phyloP scores from a whole-genome alignment of 257 asterid genomes.

The Cinchona pubescens region DNA sequence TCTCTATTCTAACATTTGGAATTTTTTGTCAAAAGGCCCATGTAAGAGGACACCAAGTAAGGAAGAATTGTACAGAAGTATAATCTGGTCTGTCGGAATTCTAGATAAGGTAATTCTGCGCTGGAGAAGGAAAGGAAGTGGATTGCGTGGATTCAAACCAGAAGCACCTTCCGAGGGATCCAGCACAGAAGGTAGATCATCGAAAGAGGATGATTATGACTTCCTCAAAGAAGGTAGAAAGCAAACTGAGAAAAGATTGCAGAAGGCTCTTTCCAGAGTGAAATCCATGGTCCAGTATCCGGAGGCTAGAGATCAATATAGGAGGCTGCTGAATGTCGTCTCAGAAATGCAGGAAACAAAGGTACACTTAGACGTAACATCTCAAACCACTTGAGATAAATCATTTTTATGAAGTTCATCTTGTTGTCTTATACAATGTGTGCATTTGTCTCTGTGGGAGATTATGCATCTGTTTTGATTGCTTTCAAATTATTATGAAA shows the following conservation, averaged over 20 bases:
- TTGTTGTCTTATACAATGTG: not conserved
- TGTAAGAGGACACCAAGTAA: conserved; percentile 92
- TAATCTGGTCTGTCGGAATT: conserved; percentile 89
- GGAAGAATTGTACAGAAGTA: conserved; percentile 77
- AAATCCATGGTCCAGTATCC: conserved; percentile 94
- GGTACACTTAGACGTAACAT: conserved; percentile 36
- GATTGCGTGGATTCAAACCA: conserved; percentile 70
- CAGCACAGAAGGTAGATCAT: conserved; percentile 36
- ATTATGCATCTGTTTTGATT: not conserved
- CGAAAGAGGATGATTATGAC: conserved; percentile 79
- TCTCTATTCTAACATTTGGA: not conserved
- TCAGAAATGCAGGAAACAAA: conserved; percentile 77
- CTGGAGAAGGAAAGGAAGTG: conserved; percentile 90
- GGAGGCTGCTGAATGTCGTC: conserved; percentile 80
- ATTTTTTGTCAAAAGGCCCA: conserved; percentile 64
- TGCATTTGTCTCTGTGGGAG: not conserved
- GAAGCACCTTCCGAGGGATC: conserved; percentile 50
- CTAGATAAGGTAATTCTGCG: conserved; percentile 78
- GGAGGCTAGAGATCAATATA: conserved; percentile 89
- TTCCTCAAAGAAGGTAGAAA: conserved; percentile 79
- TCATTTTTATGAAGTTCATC: not conserved
- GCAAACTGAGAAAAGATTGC: conserved; percentile 74
- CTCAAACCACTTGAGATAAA: not conserved
- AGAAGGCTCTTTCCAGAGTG: conserved; percentile 85
- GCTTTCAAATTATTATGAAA: not conserved